Evolutionary conservation across 1,284 basidiomycete genomes (phyloP), one percentile per base, ranked within the genome.

Genomic region (Dichomitus squalens): DNA sequence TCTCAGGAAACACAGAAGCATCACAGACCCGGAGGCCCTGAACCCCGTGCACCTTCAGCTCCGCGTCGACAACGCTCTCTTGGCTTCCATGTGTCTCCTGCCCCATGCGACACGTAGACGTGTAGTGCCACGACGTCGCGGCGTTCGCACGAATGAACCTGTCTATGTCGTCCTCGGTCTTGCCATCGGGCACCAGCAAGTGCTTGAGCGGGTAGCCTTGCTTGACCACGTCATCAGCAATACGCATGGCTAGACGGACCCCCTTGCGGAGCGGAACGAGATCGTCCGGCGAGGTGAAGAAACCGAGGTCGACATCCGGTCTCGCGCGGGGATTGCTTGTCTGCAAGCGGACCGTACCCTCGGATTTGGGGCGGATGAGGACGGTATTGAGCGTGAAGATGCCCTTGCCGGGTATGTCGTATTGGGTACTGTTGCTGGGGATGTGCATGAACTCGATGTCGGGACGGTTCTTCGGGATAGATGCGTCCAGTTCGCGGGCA

Each of bases 21-120:
- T 80, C 79, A 33, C 70, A 74, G 20, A 79, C 67, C 1, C 77
- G 66, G 54, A 81, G 61, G 8, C 74, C 73, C 5, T 58, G 54
- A 0, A 75, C 65, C 1, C 84, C 83, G 55, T 81, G 76, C 20
- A 87, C 82, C 14, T 69, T 64, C 51, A 86, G 66, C 60, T 77
- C 66, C 9, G 77, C 65, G 56, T 86, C 82, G 9, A 85, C 74
- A 0, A 85, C 83, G 1, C 79, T 80, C 7, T 59, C 64, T 6
- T 63, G 44, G 23, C 59, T 55, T 0, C 49, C 25, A 40, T 70
- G 69, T 29, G 68, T 47, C 39, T 67, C 72, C 6, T 64, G 66
- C 11, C 74, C 80, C 75, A 76, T 77, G 4, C 75, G 62, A 54
- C 75, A 77, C 7, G 73, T 73, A 7, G 68, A 73, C 7, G 71